Percentiles rank a stretch among this genome's conserved stretches.
phyloP scores from a whole-genome alignment of 192 early-diverging fungal species.

The Podila epicladia region DNA sequence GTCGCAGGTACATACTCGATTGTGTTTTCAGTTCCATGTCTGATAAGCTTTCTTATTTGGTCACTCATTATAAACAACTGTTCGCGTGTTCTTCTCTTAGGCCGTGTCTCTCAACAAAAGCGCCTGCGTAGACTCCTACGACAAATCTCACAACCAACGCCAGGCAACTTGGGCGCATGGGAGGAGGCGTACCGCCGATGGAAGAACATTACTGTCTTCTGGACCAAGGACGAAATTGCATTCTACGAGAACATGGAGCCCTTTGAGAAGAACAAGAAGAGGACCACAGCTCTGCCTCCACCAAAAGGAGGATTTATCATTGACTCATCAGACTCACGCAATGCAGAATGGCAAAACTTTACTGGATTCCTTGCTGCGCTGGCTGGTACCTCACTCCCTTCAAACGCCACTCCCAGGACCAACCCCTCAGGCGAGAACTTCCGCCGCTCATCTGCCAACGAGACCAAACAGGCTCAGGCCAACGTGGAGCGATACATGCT shows the following conservation, averaged over 20 bases:
- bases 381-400: constrained; percentile 71
- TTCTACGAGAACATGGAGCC: constrained; percentile 53
- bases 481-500: constrained; percentile 76
- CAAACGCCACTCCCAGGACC: constrained; percentile 16
- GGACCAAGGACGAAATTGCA: constrained; percentile 48
- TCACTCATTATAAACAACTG: too few relatives aligned
- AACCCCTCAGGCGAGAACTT: constrained; percentile 42
- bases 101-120: constrained; percentile 82
- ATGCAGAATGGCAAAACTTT: constrained; percentile 82
- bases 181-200: constrained; percentile 84
- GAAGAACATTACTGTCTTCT: constrained; percentile 67
- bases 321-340: constrained; percentile 26
- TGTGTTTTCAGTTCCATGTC: too few relatives aligned
- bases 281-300: constrained; percentile 25
- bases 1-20: constrained; percentile 49
- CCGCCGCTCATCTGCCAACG: constrained; percentile 14
- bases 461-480: constrained; percentile 51
- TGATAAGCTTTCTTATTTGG: background rate
- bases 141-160: constrained; percentile 69
- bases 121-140: constrained; percentile 75
- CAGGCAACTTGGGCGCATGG: constrained; percentile 84
- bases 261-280: constrained; percentile 44
- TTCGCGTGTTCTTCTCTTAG: constrained; percentile 15
- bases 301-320: constrained; percentile 45
- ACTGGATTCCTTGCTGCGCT: constrained; percentile 85